Base-by-base conservation (phyloP, 768 basidiomycete species). In the Leccinum uliginosum region DNA sequence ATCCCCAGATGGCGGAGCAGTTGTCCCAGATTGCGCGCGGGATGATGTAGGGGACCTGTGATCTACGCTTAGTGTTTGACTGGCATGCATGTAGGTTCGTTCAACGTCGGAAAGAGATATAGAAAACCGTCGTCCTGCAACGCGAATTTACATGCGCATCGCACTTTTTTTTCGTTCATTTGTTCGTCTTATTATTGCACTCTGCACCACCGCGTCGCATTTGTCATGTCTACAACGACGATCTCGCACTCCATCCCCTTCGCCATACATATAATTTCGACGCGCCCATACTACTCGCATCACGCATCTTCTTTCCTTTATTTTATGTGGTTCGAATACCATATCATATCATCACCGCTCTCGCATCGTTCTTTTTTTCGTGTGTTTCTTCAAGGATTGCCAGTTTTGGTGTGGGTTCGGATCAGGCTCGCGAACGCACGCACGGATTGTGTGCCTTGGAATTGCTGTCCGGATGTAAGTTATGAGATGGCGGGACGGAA, bases 1-100 rank as follows among this genome's bases (percentile, higher is more conserved):
- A 93, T 67, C 94, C 94, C 1, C 81, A 86, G 54, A 84, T 88
- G 82, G 90, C 88, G n/a, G 78, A 76, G n/a, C 80, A 88, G 72
- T 72, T 91, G 43, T 75, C 70, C 23, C 76, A 73, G 62, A 77
- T 82, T 51, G 81, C 81, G 24, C 67, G 68, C 19, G 61, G 62
- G 49, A 75, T 78, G 75, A 59, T 69, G 58, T 75, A 62, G 45
- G 64, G 50, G 38, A 56, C 32, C 29, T 3, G 35, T 58, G 40
- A 26, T 34, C 40, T 30, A 44, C 5, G 24, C 30, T 57, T 21
- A 24, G 61, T 55, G 44, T 50, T 24, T 44, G 43, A 50, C 6
- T 7, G 6, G 29, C 54, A 27, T 51, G 51, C 53, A 56, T 56
- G 66, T 67, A 46, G 45, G 51, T 48, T 53, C 38, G 24, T 15